phyloP scores from a whole-genome alignment of 139 green algal species.

The Limnomonas spitsbergensis region DNA sequence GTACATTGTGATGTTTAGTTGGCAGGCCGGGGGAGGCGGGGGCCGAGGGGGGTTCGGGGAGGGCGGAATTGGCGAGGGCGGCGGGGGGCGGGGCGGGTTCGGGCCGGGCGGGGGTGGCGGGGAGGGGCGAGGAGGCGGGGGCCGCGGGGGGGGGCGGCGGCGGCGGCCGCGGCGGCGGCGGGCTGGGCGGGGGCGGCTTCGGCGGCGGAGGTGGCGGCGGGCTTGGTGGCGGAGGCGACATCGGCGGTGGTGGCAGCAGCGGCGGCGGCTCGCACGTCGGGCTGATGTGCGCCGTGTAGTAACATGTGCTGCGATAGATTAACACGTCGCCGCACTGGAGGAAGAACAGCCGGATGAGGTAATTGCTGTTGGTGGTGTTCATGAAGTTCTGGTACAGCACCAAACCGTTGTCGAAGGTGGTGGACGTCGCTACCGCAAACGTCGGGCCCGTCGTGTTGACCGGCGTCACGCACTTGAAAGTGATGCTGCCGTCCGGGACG shows the following conservation, averaged over 20 bases:
- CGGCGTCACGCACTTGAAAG: not conserved
- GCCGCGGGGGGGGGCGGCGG: not conserved
- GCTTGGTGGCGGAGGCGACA: not conserved
- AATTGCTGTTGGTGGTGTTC: not conserved
- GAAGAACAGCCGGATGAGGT: not conserved
- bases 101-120: not conserved
- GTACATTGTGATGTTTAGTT: not conserved
- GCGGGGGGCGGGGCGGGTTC: not conserved
- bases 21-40: not conserved
- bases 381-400: not conserved
- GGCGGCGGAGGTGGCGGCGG: conserved; percentile 1
- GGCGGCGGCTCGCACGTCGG: not conserved
- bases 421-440: not conserved
- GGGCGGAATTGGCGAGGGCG: not conserved
- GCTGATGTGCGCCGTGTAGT: not conserved
- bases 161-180: not conserved
- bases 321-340: not conserved
- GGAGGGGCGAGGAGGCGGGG: not conserved
- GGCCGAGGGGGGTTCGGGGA: not conserved
- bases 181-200: not conserved
- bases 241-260: not conserved
- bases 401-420: not conserved
- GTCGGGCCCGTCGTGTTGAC: not conserved
- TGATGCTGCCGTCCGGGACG: not conserved
- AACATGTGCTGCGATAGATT: not conserved